Percentiles rank a stretch among this genome's conserved stretches.
These are phyloP conservation scores for Coniella vitis DNA, from an alignment of 2,329 filamentous ascomycete species.

Conservation along the genomic window DNA sequence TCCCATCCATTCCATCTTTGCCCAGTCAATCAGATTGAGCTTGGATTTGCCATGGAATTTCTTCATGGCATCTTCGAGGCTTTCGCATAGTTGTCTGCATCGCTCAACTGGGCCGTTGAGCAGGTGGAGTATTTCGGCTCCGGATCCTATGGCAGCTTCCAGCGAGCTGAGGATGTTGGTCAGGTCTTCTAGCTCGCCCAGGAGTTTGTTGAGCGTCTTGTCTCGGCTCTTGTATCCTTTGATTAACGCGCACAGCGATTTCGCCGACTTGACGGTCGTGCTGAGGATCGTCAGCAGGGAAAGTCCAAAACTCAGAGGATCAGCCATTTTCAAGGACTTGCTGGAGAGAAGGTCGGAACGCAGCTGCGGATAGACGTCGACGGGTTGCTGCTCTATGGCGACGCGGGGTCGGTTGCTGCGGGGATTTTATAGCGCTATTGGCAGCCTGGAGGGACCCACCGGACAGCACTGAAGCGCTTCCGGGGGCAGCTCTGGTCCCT, in stretches of 20 bases:
- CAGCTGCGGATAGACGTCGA: no score
- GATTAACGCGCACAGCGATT: neutral
- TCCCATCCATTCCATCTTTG: neutral
- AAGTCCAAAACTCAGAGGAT: neutral
- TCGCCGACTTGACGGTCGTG: neutral
- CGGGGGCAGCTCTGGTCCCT: no score
- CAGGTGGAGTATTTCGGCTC: neutral
- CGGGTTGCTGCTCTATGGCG: no score
- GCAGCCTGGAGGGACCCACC: no score
- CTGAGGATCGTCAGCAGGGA: neutral
- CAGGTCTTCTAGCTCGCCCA: neutral
- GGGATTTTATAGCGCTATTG: no score
- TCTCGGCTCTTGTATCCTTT: neutral
- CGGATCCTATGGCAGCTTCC: neutral
- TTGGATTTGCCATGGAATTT: neutral
- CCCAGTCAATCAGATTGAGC: neutral
- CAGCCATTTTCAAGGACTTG: neutral
- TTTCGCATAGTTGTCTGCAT: neutral
- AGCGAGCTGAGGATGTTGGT: neutral
- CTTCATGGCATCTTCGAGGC: neutral
- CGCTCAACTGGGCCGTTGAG: neutral
- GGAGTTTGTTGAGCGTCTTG: neutral
- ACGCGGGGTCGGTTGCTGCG: no score
- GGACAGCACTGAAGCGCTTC: no score
- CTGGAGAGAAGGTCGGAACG: no score